phyloP scores from a whole-genome alignment of 164 flowering plant genomes.

The Taxillus chinensis region DNA sequence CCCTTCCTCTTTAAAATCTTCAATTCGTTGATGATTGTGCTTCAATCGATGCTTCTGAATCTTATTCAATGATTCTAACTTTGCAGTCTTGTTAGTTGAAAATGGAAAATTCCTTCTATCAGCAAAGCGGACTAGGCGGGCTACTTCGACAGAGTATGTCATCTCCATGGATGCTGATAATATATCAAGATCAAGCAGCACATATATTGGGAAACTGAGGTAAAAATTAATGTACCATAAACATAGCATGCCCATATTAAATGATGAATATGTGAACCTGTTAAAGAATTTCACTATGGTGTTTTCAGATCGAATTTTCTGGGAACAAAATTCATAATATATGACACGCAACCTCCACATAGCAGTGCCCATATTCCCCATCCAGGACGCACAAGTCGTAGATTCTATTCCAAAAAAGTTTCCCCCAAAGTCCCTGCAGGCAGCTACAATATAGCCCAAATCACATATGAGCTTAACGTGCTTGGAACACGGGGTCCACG shows the following conservation, averaged over 20 bases:
- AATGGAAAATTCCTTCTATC: slow-evolving; percentile 33
- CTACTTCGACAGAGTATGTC: slow-evolving; percentile 27
- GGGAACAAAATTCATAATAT: slow-evolving; percentile 39
- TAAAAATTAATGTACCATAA: not conserved
- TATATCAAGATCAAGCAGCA: slow-evolving; percentile 24
- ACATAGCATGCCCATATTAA: too few relatives aligned
- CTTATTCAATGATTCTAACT: not conserved
- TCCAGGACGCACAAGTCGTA: slow-evolving; percentile 25
- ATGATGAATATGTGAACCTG: too few relatives aligned
- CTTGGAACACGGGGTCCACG: slow-evolving; percentile 35
- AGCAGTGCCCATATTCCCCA: slow-evolving; percentile 14
- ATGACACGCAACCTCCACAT: slow-evolving; percentile 36
- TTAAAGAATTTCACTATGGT: not conserved
- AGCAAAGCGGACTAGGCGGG: slow-evolving; percentile 24
- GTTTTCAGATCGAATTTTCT: slow-evolving; percentile 29
- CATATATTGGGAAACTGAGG: slow-evolving; percentile 33
- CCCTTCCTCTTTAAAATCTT: too few relatives aligned
- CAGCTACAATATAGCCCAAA: slow-evolving; percentile 31
- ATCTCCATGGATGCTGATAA: slow-evolving; percentile 27
- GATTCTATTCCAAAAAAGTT: slow-evolving; percentile 30
- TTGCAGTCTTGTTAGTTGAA: slow-evolving; percentile 27
- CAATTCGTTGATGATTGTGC: too few relatives aligned
- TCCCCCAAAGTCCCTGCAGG: slow-evolving; percentile 41
- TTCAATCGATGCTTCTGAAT: too few relatives aligned
- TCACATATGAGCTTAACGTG: slow-evolving; percentile 33